Base-by-base conservation (phyloP, 2,329 filamentous ascomycete genomes). In the Trichoderma pleuroti region DNA sequence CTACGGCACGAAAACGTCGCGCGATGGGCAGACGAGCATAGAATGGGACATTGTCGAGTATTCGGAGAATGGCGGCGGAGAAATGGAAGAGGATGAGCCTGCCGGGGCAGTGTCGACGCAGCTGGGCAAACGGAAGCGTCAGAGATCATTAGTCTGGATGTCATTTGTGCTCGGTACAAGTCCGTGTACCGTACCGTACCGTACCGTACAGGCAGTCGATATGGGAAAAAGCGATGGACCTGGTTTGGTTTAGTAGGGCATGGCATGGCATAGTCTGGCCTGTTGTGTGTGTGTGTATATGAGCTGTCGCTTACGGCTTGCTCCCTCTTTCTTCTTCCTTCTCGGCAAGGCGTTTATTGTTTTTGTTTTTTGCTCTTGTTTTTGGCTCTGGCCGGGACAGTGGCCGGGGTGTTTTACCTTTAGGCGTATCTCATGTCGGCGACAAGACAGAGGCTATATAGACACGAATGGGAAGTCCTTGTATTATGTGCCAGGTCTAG, bases 41-140 rank as follows among this genome's bases (percentile, higher is more conserved):
- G 91, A 96, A 77, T 97, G 93, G 92, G 93, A 97, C 80, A 86
- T 97, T 73, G 85, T 91, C 49, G 94, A 97, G 81, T 94, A 88
- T 85, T 86, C 84, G 60, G 85, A 84, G 16, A 77, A 76, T 18
- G 76, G 76, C 24, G 78, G 79, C 54, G 77, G 73, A 1, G 76
- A 80, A 18, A 76, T 76, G 68, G 77, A 74, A 30, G 78, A 78
- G 0, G 76, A 78, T 5, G 77, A 80, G 8, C 79, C 81, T 57
- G 75, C 81, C 12, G 81, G 83, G 26, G 79, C 80, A 78, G 76
- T 76, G 62, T 68, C 75, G 32, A 72, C 72, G 36, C 70, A 36
- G 76, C 79, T 14, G 78, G 78, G 66, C 39, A 90, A 90, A 81
- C 83, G 88, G 74, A 89, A 89, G 79, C 77, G n/a, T 86, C 57